Evolutionary conservation across 345 rosid genomes (phyloP).

Genomic region (Cochlearia excelsa): DNA sequence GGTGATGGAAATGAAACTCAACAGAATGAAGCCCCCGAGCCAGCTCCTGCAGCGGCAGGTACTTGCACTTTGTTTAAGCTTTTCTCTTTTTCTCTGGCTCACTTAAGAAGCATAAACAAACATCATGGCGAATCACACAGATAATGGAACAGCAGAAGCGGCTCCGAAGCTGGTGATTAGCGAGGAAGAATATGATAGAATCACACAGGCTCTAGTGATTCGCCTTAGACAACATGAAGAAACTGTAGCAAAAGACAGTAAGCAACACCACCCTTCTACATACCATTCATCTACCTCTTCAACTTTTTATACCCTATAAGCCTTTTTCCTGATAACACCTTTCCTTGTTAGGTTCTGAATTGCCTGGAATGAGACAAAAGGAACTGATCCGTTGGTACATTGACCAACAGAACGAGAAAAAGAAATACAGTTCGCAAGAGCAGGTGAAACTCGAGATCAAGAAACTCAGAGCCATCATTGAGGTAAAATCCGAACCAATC

Average conservation of each 20-base stretch:
- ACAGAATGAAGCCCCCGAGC: slow-evolving; percentile 40
- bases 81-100: neutral
- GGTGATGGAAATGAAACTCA: slow-evolving; percentile 21
- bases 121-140: slow-evolving; percentile 36
- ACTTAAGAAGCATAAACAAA: slow-evolving; percentile 15
- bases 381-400: slow-evolving; percentile 86
- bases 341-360: slow-evolving; percentile 48
- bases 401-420: slow-evolving; percentile 83
- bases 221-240: slow-evolving; percentile 92
- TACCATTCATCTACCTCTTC: neutral
- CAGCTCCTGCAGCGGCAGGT: slow-evolving; percentile 56
- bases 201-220: slow-evolving; percentile 80
- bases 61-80: neutral
- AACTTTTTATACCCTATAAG: neutral
- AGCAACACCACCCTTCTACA: slow-evolving; percentile 11
- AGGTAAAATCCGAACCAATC: slow-evolving; percentile 45
- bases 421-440: slow-evolving; percentile 60
- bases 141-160: slow-evolving; percentile 34
- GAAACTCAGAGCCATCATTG: slow-evolving; percentile 71
- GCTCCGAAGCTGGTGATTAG: slow-evolving; percentile 56
- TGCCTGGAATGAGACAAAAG: slow-evolving; percentile 83
- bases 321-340: neutral
- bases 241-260: slow-evolving; percentile 63
- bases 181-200: slow-evolving; percentile 84
- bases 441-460: slow-evolving; percentile 68